These are phyloP conservation scores for Betula pendula DNA, from an alignment of 306 rosid genomes.

Conservation along the genomic window DNA sequence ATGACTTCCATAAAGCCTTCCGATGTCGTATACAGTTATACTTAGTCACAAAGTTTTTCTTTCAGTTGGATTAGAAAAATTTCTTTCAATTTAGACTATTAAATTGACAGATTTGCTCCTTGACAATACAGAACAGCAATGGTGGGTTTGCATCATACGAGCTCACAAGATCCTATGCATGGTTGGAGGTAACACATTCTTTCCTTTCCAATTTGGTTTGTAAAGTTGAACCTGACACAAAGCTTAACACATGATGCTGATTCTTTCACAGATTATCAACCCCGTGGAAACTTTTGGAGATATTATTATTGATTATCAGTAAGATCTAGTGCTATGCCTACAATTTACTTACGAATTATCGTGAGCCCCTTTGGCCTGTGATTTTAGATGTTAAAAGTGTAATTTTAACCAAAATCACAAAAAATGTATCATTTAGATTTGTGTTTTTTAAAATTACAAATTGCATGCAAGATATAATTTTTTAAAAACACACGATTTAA, in stretches of 20 bases:
- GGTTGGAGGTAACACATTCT: conserved; percentile 57
- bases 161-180: conserved; percentile 74
- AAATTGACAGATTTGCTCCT: no score
- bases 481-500: no score
- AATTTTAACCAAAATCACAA: no score
- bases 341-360: not conserved
- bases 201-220: not conserved
- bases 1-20: no score
- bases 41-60: no score
- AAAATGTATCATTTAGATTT: no score
- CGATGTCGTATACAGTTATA: no score
- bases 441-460: no score
- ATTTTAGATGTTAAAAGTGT: no score
- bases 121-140: conserved; percentile 44
- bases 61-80: no score
- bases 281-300: conserved; percentile 68
- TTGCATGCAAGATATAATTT: no score
- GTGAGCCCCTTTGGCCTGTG: not conserved
- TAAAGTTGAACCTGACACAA: not conserved
- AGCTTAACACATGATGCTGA: conserved; percentile 10
- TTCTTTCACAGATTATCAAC: conserved; percentile 54
- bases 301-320: conserved; percentile 69
- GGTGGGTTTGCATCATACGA: conserved; percentile 89
- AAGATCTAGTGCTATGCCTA: conserved; percentile 24
- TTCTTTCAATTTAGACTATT: no score